These are phyloP conservation scores for Coleophoma cylindrospora DNA, from an alignment of 2,329 filamentous ascomycete genomes.

Conservation along the genomic window DNA sequence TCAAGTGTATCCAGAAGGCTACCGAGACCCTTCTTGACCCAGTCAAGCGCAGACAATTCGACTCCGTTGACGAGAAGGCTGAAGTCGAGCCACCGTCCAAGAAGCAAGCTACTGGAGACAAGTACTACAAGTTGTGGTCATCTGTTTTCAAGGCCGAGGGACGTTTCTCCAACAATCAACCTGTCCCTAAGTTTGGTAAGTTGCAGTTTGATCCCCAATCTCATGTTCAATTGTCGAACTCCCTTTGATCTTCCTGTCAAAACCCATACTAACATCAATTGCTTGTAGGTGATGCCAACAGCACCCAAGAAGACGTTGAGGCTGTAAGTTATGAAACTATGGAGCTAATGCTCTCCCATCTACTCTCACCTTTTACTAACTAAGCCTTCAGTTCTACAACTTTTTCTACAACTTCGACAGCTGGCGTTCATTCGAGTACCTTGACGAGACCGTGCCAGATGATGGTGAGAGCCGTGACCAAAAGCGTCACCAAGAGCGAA, in stretches of 20 bases:
- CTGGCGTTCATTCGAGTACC: constrained; percentile 96
- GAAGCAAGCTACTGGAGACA: constrained; percentile 80
- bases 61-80: constrained; percentile 91
- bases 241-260: no score
- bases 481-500: constrained; percentile 96
- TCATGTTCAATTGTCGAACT: no score
- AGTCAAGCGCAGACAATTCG: constrained; percentile 87
- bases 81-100: constrained; percentile 90
- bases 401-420: constrained; percentile 99
- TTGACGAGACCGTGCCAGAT: constrained; percentile 97
- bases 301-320: constrained; percentile 85
- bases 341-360: no score
- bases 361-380: no score
- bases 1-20: constrained; percentile 99
- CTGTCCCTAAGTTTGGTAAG: constrained; percentile 71
- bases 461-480: constrained; percentile 99
- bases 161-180: constrained; percentile 87
- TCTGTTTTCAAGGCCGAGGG: constrained; percentile 86
- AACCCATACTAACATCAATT: no score
- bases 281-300: constrained; percentile 61
- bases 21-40: constrained; percentile 92
- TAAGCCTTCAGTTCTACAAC: constrained; percentile 71
- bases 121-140: constrained; percentile 94
- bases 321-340: constrained; percentile 21
- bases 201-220: no score